A percentile compares a stretch with the other conserved stretches of the same genome.
Evolutionary conservation across 176 grass and related monocot genomes (phyloP).

Genomic region (Musa itinerans): DNA sequence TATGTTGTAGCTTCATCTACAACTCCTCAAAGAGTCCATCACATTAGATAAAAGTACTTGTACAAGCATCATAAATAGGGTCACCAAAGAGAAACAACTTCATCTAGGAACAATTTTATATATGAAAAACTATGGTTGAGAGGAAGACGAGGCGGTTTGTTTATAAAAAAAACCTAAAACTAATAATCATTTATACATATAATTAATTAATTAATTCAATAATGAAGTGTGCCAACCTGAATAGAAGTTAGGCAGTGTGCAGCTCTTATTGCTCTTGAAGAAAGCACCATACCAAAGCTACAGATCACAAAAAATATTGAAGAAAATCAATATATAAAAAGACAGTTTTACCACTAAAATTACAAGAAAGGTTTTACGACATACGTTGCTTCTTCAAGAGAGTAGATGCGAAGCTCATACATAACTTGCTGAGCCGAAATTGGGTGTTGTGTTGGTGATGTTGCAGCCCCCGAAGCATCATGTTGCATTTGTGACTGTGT

Average conservation of each 20-base stretch:
- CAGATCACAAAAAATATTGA: too few relatives aligned
- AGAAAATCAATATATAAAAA: conserved; percentile 7
- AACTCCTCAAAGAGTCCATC: too few relatives aligned
- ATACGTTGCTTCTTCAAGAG: conserved; percentile 84
- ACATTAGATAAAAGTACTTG: too few relatives aligned
- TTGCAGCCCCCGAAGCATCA: conserved; percentile 58
- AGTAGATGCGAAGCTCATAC: conserved; percentile 98
- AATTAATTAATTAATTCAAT: too few relatives aligned
- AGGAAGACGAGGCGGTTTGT: too few relatives aligned
- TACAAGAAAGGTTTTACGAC: conserved; percentile 9
- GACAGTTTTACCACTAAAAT: conserved; percentile 8
- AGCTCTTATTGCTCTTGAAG: conserved; percentile 85
- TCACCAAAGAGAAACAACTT: too few relatives aligned
- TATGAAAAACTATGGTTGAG: too few relatives aligned
- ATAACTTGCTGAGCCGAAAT: conserved; percentile 84
- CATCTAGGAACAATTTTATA: too few relatives aligned
- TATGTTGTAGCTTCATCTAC: too few relatives aligned
- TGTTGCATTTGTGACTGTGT: conserved; percentile 55
- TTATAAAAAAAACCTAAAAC: too few relatives aligned
- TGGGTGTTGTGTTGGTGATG: conserved; percentile 91
- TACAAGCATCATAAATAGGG: too few relatives aligned
- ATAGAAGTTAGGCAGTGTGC: conserved; percentile 99
- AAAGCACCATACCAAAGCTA: conserved; percentile 72
- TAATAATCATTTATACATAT: too few relatives aligned
- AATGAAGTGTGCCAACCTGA: conserved; percentile 33